Base-by-base conservation (phyloP, 768 basidiomycete species). In the Strobilomyces dryophilus region DNA sequence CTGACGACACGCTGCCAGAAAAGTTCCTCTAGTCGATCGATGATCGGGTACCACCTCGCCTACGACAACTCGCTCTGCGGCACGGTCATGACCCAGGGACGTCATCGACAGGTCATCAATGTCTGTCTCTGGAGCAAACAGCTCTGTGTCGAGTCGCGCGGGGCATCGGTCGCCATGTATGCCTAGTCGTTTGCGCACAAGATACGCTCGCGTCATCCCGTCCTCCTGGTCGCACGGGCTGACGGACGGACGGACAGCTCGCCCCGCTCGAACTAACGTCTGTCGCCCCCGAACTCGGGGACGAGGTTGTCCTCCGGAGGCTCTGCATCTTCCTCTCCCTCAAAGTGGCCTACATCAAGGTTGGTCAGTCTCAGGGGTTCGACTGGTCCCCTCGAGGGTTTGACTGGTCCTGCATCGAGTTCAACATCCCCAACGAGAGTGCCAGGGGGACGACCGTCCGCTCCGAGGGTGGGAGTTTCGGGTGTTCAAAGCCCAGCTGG, bases 401-500 rank as follows among this genome's bases (percentile, higher is more conserved):
- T n/a, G n/a, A n/a, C n/a, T n/a, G n/a, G n/a, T n/a, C n/a, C n/a
- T n/a, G n/a, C n/a, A n/a, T 93, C 56, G 87, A 92, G 59, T 90
- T 91, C 74, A 82, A 91, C 68, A 79, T 92, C 44, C 75, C 84
- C 59, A 77, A 78, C 34, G 73, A 80, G 56, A 76, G 70, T 2
- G 87, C 84, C 76, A 71, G 2, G 86, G 85, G 2, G 91, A 92
- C 66, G 81, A 82, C 5, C 78, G 80, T 42, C 79, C 81, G 2
- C 74, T 92, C 0, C 74, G 77, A 20, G 91, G 91, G 0, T 93
- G 91, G 91, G 91, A 93, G 66, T 92, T 93, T 70, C 80, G 90
- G 9, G 73, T 92, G 39, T 93, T 87, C 78, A 79, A 78, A 51
- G 81, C 86, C 14, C 80, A 81, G 49, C 77, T 92, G 87, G 85